Percentiles rank a stretch among this genome's conserved stretches.
Conservation (phyloP, 495 filamentous ascomycete species). For the Parathielavia appendiculata region DNA sequence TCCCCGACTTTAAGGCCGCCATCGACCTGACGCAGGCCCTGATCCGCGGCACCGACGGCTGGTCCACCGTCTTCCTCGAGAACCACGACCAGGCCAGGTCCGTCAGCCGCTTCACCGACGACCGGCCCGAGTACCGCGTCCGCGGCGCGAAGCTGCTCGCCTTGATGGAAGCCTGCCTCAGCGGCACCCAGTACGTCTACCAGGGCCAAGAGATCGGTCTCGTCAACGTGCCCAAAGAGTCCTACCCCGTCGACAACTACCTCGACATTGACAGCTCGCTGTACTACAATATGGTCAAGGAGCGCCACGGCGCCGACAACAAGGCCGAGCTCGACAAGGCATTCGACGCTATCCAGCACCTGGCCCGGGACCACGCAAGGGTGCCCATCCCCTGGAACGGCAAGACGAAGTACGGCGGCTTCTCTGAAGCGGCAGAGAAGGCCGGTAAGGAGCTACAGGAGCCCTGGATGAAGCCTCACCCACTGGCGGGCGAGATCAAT, state of each 20-base stretch:
- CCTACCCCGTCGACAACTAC: constrained; percentile 6
- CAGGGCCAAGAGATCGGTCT: constrained; percentile 76
- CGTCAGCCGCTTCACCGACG: constrained; percentile 54
- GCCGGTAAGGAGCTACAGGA: constrained; percentile 9
- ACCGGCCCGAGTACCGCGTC: constrained; percentile 45
- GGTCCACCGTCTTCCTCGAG: constrained; percentile 68
- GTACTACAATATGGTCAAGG: constrained; percentile 1
- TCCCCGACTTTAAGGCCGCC: constrained; percentile 45
- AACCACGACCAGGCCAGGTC: constrained; percentile 68
- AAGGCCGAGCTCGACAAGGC: constrained; percentile 42
- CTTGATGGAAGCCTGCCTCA: constrained; percentile 41
- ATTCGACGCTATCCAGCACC: constrained; percentile 51
- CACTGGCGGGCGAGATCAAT: constrained; percentile 49
- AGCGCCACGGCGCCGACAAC: constrained; percentile 26
- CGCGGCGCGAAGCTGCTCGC: constrained; percentile 55
- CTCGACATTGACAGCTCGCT: constrained; percentile 6
- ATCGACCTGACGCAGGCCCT: constrained; percentile 60
- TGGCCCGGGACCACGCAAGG: constrained; percentile 52
- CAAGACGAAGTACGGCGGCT: constrained; percentile 22
- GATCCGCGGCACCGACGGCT: constrained; percentile 62
- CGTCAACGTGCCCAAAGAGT: constrained; percentile 56
- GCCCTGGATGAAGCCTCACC: constrained; percentile 56
- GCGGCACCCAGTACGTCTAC: constrained; percentile 67
- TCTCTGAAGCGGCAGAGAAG: constrained; percentile 20
- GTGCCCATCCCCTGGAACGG: constrained; percentile 61